Evolutionary conservation across 306 rosid genomes (phyloP).

Genomic region (Hippophae rhamnoides): DNA sequence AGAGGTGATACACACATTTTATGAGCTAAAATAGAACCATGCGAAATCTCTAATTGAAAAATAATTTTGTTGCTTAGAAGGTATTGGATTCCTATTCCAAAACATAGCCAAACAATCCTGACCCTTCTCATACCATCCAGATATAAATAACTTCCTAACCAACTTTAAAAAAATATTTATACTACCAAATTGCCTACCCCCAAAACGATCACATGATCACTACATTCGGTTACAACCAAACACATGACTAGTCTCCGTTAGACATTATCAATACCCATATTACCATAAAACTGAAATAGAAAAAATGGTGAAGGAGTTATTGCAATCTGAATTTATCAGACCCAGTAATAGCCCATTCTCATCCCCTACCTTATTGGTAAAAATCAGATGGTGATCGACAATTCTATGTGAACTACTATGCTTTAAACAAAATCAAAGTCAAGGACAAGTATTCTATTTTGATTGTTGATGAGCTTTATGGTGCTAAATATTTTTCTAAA

Average conservation of each 20-base stretch:
- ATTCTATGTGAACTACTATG: not conserved
- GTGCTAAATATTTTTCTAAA: not conserved
- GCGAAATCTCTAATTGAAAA: not conserved
- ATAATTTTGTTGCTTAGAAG: not conserved
- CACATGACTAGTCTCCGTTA: not conserved
- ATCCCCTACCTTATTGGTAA: not conserved
- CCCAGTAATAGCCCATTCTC: not conserved
- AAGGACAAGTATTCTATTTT: not conserved
- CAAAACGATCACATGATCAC: not conserved
- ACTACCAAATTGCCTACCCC: not conserved
- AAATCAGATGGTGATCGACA: not conserved
- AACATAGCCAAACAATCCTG: too few relatives aligned
- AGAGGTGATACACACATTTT: not conserved
- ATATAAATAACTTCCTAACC: too few relatives aligned
- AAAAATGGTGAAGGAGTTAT: not conserved
- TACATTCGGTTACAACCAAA: not conserved
- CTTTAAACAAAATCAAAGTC: not conserved
- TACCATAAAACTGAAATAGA: conserved; percentile 3
- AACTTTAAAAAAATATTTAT: too few relatives aligned
- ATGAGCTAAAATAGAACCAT: not conserved
- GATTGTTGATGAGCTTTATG: not conserved
- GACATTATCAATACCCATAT: conserved; percentile 1
- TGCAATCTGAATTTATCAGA: not conserved
- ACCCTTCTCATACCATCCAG: too few relatives aligned
- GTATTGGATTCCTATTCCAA: not conserved